Conservation (phyloP, 2,329 filamentous ascomycete genomes). For the Fusarium poae region DNA sequence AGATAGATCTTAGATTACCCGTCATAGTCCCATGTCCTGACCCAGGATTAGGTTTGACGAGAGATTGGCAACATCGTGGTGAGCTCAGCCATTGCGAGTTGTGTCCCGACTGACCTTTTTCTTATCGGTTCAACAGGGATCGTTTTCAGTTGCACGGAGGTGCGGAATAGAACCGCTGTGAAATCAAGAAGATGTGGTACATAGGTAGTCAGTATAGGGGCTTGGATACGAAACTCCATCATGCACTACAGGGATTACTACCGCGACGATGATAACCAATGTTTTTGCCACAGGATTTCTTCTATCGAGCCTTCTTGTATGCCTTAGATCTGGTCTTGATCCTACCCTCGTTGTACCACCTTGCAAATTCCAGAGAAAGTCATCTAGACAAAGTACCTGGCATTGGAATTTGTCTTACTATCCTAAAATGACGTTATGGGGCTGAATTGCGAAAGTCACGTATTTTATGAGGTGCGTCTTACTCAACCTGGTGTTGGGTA, state of each 20-base stretch:
- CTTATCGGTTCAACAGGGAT: background rate
- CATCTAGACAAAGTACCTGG: background rate
- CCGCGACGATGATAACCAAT: background rate
- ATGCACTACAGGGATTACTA: background rate
- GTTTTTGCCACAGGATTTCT: background rate
- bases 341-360: background rate
- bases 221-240: background rate
- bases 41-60: background rate
- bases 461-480: too few species aligned
- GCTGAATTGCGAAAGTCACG: background rate
- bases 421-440: background rate
- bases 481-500: background rate
- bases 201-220: background rate
- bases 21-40: background rate
- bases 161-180: background rate
- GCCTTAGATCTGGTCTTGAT: fast-evolving
- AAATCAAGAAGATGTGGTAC: background rate
- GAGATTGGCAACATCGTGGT: background rate
- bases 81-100: background rate
- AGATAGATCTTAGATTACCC: background rate
- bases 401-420: fast-evolving
- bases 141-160: background rate
- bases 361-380: background rate
- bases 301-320: background rate
- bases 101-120: background rate